Conservation (phyloP, 371 early-diverging fungal genomes). For the Capillidium rhysosporum region DNA sequence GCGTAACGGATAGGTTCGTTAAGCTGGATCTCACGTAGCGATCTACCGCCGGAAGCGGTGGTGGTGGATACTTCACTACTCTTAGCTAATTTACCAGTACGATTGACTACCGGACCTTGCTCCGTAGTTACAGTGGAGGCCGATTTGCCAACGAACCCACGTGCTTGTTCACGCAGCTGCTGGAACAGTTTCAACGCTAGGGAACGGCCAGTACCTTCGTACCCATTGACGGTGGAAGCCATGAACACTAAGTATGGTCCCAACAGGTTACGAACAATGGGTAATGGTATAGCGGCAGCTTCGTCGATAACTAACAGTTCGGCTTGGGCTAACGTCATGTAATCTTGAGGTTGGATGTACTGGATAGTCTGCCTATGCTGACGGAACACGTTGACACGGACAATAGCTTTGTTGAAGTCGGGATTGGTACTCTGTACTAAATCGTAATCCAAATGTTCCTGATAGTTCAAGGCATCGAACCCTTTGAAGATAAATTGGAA, state of each 20-base stretch:
- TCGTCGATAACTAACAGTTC: constrained; percentile 98
- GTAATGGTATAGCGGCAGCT: constrained; percentile 97
- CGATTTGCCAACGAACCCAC: constrained; percentile 43
- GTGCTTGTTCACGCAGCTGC: constrained; percentile 78
- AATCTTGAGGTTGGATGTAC: constrained; percentile 92
- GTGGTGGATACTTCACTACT: constrained; percentile 17
- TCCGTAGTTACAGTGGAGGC: constrained; percentile 17
- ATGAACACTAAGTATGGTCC: constrained; percentile 94
- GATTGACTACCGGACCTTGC: constrained; percentile 26
- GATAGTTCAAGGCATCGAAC: constrained; percentile 90
- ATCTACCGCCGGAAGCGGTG: constrained; percentile 35
- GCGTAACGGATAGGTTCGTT: constrained; percentile 95
- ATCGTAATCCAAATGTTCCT: constrained; percentile 96
- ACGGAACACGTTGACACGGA: constrained; percentile 85
- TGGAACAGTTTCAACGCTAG: constrained; percentile 88
- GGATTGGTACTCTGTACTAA: constrained; percentile 88
- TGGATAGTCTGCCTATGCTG: constrained; percentile 96
- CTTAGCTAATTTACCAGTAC: constrained; percentile 24
- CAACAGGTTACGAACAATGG: constrained; percentile 74
- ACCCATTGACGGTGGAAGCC: constrained; percentile 98
- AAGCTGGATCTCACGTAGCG: constrained; percentile 77
- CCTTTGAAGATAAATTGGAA: constrained; percentile 96
- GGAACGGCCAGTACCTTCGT: constrained; percentile 99
- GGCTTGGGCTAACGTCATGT: constrained; percentile 79
- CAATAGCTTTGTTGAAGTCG: constrained; percentile 84